phyloP scores from a whole-genome alignment of 140 eudicot species.

The Oenanthe javanica region DNA sequence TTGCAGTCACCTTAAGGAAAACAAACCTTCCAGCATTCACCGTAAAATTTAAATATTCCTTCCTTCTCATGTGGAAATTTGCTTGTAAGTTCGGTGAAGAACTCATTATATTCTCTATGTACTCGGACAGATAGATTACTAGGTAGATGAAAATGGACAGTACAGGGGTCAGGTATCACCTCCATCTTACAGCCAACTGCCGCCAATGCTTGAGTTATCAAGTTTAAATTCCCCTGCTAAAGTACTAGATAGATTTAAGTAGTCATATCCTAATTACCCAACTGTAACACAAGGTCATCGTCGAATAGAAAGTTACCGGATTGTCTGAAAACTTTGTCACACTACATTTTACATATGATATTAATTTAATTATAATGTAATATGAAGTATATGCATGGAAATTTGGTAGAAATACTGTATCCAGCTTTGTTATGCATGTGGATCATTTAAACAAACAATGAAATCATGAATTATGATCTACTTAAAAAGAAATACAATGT shows the following conservation, averaged over 20 bases:
- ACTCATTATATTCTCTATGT: constrained; percentile 76
- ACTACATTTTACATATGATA: background rate
- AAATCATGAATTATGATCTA: background rate
- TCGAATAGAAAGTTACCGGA: background rate
- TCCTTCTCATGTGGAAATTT: constrained; percentile 90
- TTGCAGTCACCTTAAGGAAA: constrained; percentile 44
- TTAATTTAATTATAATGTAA: background rate
- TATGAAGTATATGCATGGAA: background rate
- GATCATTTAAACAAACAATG: background rate
- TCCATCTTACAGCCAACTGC: constrained; percentile 91
- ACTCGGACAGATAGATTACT: constrained; percentile 77
- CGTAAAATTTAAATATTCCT: constrained; percentile 82
- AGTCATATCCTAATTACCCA: constrained; percentile 1
- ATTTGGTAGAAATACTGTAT: background rate
- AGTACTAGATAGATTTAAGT: constrained; percentile 3
- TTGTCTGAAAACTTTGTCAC: background rate
- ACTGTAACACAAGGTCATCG: background rate
- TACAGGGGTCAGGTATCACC: constrained; percentile 76
- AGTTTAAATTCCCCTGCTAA: constrained; percentile 77
- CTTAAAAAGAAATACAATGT: background rate
- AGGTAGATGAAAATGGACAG: constrained; percentile 79
- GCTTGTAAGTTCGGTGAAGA: constrained; percentile 63
- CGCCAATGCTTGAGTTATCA: constrained; percentile 92
- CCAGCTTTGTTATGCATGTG: background rate
- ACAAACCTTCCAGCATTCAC: constrained; percentile 97